Evolutionary conservation across 2,329 filamentous ascomycete species (phyloP).

Genomic region (Xylariaceae sp.): DNA sequence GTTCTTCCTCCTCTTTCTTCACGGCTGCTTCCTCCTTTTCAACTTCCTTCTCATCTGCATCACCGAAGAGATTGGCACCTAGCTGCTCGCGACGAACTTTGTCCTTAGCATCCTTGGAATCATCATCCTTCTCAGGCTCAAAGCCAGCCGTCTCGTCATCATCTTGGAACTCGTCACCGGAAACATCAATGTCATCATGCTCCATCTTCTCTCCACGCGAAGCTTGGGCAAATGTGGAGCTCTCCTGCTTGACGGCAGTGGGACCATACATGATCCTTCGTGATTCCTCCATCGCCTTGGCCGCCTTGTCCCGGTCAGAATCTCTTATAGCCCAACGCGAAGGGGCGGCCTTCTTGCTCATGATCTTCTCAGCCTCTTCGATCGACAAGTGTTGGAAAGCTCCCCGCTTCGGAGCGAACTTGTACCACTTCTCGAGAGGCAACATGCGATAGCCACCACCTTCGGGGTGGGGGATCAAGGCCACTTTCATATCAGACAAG

Average conservation of each 20-base stretch:
- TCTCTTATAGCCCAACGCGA: constrained; percentile 77
- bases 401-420: constrained; percentile 70
- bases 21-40: constrained; percentile 71
- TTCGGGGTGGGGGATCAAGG: constrained; percentile 61
- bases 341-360: constrained; percentile 73
- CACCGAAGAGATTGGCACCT: constrained; percentile 78
- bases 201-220: constrained; percentile 64
- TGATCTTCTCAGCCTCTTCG: constrained; percentile 79
- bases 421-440: constrained; percentile 94
- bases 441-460: constrained; percentile 74
- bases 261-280: constrained; percentile 56
- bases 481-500: constrained; percentile 79
- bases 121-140: constrained; percentile 78
- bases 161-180: constrained; percentile 76
- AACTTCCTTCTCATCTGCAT: constrained; percentile 65
- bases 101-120: constrained; percentile 66
- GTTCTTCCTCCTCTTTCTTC: constrained; percentile 63
- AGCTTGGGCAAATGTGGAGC: constrained; percentile 57
- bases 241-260: constrained; percentile 65
- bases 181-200: constrained; percentile 65
- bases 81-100: constrained; percentile 76
- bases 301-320: constrained; percentile 48
- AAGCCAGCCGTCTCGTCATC: constrained; percentile 77
- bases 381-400: constrained; percentile 73
- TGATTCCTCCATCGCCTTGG: constrained; percentile 55